These are phyloP conservation scores for Acanthamoeba sp. DNA, from an alignment of 208 protist species.

Conservation along the genomic window DNA sequence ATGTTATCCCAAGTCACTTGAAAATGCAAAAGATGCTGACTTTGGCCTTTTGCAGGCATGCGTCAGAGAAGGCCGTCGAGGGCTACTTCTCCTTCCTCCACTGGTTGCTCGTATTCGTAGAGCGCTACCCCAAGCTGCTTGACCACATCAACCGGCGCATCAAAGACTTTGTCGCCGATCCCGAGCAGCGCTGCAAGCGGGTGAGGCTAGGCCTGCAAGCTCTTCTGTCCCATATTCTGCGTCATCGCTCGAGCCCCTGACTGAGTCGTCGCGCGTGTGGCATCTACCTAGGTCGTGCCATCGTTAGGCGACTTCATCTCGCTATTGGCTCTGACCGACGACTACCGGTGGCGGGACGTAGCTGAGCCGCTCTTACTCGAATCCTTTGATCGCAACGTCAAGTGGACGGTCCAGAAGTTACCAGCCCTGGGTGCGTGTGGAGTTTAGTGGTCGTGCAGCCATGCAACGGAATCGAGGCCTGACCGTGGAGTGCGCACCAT, in stretches of 20 bases:
- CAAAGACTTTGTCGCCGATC: conserved; percentile 17
- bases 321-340: conserved; percentile 44
- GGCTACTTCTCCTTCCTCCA: conserved; percentile 48
- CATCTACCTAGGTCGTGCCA: conserved; percentile 42
- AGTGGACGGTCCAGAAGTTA: conserved; percentile 54
- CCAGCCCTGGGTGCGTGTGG: not conserved
- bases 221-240: too few relatives aligned
- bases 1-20: not conserved
- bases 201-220: too few relatives aligned
- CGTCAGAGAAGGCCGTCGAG: not conserved
- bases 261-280: too few relatives aligned
- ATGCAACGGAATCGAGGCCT: too few relatives aligned
- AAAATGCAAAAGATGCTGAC: not conserved
- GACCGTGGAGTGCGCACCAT: too few relatives aligned
- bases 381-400: conserved; percentile 14
- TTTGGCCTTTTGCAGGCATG: not conserved
- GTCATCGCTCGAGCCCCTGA: too few relatives aligned
- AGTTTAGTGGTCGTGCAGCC: not conserved
- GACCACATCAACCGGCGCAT: conserved; percentile 4
- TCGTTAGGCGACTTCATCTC: conserved; percentile 57
- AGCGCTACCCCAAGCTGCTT: conserved; percentile 2
- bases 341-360: not conserved
- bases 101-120: conserved; percentile 38
- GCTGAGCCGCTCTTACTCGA: not conserved
- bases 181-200: not conserved